Conservation (phyloP, 2,329 filamentous ascomycete genomes). For the Phialophora chinensis region DNA sequence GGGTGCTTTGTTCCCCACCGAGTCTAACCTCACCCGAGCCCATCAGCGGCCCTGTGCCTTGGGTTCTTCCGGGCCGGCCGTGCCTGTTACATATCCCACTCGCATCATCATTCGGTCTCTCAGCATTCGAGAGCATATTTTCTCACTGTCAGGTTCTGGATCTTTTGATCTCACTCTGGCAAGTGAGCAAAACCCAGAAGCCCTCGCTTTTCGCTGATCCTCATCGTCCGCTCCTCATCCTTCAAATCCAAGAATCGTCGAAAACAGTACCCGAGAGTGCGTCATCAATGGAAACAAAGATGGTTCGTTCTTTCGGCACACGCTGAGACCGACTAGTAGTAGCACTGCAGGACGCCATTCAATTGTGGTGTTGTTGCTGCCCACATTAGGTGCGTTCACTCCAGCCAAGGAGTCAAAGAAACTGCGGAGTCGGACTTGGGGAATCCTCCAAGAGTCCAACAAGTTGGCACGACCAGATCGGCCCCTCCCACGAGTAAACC, state of each 20-base stretch:
- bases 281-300: conserved; percentile 7
- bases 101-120: conserved; percentile 15
- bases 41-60: conserved; percentile 7
- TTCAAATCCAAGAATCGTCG: neutral
- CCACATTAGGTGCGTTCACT: conserved; percentile 22
- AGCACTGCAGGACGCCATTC: conserved; percentile 13
- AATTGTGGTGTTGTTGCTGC: conserved; percentile 6
- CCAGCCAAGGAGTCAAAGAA: conserved; percentile 18
- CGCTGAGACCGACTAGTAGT: conserved; percentile 15
- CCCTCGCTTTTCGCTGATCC: neutral
- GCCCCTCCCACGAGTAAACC: conserved; percentile 13
- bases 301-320: conserved; percentile 6
- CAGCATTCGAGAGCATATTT: conserved; percentile 13
- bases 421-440: conserved; percentile 15
- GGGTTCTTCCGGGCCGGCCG: conserved; percentile 22
- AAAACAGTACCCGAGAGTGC: conserved; percentile 4
- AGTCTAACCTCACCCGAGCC: conserved; percentile 15
- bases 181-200: conserved; percentile 9
- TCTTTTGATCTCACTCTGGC: conserved; percentile 15
- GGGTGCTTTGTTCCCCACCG: conserved; percentile 14
- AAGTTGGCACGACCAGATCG: conserved; percentile 13
- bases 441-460: conserved; percentile 7
- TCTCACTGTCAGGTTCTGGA: conserved; percentile 9
- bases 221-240: neutral
- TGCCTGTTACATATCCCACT: conserved; percentile 17